These are phyloP conservation scores for Nigrospora sphaerica DNA, from an alignment of 2,329 filamentous ascomycete genomes.

Conservation along the genomic window DNA sequence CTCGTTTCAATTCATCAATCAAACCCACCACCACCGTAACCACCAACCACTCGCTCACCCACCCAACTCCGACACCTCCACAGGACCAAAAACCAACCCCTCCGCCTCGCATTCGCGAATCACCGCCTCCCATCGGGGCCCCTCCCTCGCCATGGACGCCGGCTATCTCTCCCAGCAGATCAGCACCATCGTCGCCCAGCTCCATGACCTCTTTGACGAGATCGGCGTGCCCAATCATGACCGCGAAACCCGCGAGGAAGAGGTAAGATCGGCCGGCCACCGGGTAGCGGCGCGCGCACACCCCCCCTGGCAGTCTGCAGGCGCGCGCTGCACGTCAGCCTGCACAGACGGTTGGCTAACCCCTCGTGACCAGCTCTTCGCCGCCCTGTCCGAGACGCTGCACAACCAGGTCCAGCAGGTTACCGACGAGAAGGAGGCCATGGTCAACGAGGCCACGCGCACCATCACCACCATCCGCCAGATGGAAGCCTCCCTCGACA, in stretches of 20 bases:
- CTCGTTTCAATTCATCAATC: too few species aligned
- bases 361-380: slow-evolving; percentile 63
- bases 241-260: slow-evolving; percentile 79
- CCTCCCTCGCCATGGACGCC: slow-evolving; percentile 61
- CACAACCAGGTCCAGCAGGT: slow-evolving; percentile 84
- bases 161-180: slow-evolving; percentile 93
- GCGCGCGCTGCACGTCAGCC: slow-evolving; percentile 6
- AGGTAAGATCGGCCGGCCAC: slow-evolving; percentile 54
- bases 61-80: too few species aligned
- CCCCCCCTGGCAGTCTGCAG: neutral
- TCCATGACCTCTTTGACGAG: slow-evolving; percentile 93
- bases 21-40: too few species aligned
- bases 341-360: slow-evolving; percentile 7
- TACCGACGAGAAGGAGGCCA: slow-evolving; percentile 77
- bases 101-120: too few species aligned
- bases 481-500: slow-evolving; percentile 87
- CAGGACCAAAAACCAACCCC: too few species aligned
- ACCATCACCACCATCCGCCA: slow-evolving; percentile 83
- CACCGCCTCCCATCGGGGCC: neutral
- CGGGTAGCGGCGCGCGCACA: too few species aligned
- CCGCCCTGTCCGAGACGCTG: slow-evolving; percentile 83
- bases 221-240: slow-evolving; percentile 94
- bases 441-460: slow-evolving; percentile 83
- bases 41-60: too few species aligned
- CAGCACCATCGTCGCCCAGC: slow-evolving; percentile 83